Conservation (phyloP, 495 filamentous ascomycete species). For the Penicillium taxi region DNA sequence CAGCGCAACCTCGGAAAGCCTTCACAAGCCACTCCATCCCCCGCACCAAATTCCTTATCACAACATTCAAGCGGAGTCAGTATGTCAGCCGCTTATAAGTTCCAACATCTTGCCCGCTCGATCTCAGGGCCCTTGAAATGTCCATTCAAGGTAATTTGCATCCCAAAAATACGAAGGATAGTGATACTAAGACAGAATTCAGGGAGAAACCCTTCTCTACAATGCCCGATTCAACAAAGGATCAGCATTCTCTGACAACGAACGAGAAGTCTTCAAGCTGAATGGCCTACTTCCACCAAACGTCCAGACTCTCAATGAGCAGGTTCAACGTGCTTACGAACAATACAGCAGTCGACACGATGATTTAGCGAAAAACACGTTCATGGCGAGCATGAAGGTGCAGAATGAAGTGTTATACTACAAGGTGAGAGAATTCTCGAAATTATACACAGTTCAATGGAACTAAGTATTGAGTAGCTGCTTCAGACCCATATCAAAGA, state of each 20-base stretch:
- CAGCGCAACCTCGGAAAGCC: too few relatives aligned
- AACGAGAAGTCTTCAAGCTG: conserved; percentile 61
- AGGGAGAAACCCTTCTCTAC: conserved; percentile 58
- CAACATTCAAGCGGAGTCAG: too few relatives aligned
- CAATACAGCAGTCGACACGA: conserved; percentile 57
- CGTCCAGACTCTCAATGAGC: conserved; percentile 73
- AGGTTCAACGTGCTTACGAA: conserved; percentile 68
- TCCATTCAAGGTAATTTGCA: conserved; percentile 23
- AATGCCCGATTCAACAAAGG: conserved; percentile 78
- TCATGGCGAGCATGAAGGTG: conserved; percentile 69
- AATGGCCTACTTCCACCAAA: conserved; percentile 63
- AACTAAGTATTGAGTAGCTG: conserved; percentile 31
- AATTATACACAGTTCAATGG: neutral
- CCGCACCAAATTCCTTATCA: too few relatives aligned
- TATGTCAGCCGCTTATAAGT: conserved; percentile 27
- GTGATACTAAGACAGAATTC: neutral
- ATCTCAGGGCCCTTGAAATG: conserved; percentile 55
- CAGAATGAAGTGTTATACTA: conserved; percentile 55
- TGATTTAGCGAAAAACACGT: conserved; percentile 72
- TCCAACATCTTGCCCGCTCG: conserved; percentile 53
- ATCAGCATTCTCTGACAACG: conserved; percentile 61
- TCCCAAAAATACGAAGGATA: neutral
- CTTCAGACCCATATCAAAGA: conserved; percentile 64
- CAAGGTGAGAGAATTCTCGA: conserved; percentile 8
- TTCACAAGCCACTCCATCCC: too few relatives aligned